Percentiles rank a stretch among this genome's conserved stretches.
Conservation (phyloP, 257 asterid genomes). For the Asclepias syriaca region DNA sequence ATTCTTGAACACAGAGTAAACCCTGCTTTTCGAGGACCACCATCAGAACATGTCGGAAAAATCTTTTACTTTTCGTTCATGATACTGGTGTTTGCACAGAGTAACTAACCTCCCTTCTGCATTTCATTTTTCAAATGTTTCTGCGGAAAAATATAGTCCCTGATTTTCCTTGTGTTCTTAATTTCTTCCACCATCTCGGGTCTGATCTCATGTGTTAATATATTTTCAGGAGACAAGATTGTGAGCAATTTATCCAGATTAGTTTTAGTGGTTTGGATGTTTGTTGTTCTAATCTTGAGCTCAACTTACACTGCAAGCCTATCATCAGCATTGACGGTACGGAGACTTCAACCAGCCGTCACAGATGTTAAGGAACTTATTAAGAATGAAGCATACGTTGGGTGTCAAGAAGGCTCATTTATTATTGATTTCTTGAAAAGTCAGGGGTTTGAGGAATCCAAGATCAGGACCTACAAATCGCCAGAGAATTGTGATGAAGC, state of each 20-base stretch:
- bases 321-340: conserved; percentile 40
- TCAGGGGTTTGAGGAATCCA: conserved; percentile 29
- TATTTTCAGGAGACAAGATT: conserved; percentile 35
- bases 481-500: conserved; percentile 25
- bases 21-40: conserved; percentile 12
- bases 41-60: conserved; percentile 37
- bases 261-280: conserved; percentile 39
- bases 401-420: conserved; percentile 51
- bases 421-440: conserved; percentile 22
- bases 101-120: not conserved
- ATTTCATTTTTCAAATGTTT: not conserved
- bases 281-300: conserved; percentile 39
- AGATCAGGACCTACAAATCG: conserved; percentile 21
- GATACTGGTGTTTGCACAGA: conserved; percentile 7
- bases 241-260: conserved; percentile 32
- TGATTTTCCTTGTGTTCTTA: not conserved
- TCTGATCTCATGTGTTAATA: not conserved
- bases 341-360: conserved; percentile 30
- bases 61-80: conserved; percentile 30
- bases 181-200: not conserved
- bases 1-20: conserved; percentile 22
- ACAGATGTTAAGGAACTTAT: conserved; percentile 33
- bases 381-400: conserved; percentile 30
- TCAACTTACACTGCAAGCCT: conserved; percentile 55
- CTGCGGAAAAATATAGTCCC: not conserved